These are phyloP conservation scores for Pseudonitzschia multiseries DNA, from an alignment of 108 stramenopile species.

Conservation along the genomic window DNA sequence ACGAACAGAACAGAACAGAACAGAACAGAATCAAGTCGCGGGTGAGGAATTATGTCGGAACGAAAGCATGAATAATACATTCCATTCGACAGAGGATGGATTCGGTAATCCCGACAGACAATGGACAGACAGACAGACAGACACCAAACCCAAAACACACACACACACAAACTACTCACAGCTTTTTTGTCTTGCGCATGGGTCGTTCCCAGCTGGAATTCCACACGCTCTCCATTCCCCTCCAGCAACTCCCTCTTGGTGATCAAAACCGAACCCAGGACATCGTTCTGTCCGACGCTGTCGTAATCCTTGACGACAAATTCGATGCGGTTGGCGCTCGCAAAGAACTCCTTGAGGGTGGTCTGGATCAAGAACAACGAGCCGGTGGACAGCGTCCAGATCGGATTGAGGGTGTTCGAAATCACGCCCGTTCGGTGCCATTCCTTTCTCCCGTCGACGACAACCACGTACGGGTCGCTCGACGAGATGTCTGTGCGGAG, in stretches of 20 bases:
- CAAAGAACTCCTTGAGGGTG: slow-evolving; percentile 44
- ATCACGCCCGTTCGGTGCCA: slow-evolving; percentile 51
- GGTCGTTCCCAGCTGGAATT: slow-evolving; percentile 13
- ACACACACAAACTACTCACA: not conserved
- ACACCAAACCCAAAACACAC: not conserved
- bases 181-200: not conserved
- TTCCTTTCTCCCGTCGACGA: slow-evolving; percentile 42
- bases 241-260: slow-evolving; percentile 35
- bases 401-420: slow-evolving; percentile 52
- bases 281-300: slow-evolving; percentile 39
- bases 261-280: slow-evolving; percentile 49
- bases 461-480: slow-evolving; percentile 53
- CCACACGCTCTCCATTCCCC: slow-evolving; percentile 53
- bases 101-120: too few species aligned
- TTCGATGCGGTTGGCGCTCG: slow-evolving; percentile 35
- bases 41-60: not conserved
- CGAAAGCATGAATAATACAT: not conserved
- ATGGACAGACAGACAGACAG: too few species aligned
- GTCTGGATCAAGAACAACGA: slow-evolving; percentile 54
- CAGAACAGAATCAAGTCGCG: not conserved
- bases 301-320: slow-evolving; percentile 75
- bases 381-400: slow-evolving; percentile 60
- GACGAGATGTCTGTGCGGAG: slow-evolving; percentile 11
- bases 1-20: not conserved
- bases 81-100: too few species aligned